These are phyloP conservation scores for Eucalyptus grandis DNA, from an alignment of 345 rosid genomes.

Conservation along the genomic window DNA sequence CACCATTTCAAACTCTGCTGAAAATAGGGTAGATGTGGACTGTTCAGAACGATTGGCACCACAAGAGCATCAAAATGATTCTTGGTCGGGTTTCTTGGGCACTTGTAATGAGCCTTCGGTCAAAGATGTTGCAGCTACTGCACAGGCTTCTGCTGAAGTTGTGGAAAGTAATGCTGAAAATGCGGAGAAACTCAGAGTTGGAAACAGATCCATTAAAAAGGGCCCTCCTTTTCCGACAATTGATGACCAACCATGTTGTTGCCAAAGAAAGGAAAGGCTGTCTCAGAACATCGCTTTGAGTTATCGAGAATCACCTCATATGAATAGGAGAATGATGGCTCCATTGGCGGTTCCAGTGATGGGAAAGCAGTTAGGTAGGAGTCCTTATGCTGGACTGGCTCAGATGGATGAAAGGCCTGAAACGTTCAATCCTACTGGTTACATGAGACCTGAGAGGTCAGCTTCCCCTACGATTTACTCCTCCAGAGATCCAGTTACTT, in stretches of 20 bases:
- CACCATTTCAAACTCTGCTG: slow-evolving; percentile 57
- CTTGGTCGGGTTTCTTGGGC: slow-evolving; percentile 12
- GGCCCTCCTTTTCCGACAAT: slow-evolving; percentile 24
- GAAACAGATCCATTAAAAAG: slow-evolving; percentile 21
- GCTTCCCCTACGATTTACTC: slow-evolving; percentile 2
- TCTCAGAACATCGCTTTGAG: slow-evolving; percentile 27
- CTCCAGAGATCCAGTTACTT: slow-evolving; percentile 3
- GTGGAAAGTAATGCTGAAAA: slow-evolving; percentile 6
- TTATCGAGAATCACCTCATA: slow-evolving; percentile 45
- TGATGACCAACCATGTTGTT: slow-evolving; percentile 69
- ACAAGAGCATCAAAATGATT: slow-evolving; percentile 16
- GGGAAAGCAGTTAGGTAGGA: slow-evolving; percentile 11
- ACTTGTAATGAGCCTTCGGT: slow-evolving; percentile 11
- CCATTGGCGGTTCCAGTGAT: slow-evolving; percentile 17
- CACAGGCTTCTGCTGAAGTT: background rate
- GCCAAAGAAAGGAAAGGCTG: slow-evolving; percentile 76
- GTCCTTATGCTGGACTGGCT: slow-evolving; percentile 2
- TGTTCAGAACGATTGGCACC: slow-evolving; percentile 13
- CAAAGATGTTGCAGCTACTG: slow-evolving; percentile 2
- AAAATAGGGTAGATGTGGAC: slow-evolving; percentile 19
- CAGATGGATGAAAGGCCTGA: slow-evolving; percentile 27
- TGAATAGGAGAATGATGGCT: slow-evolving; percentile 39
- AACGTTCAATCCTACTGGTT: background rate
- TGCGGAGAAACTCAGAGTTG: slow-evolving; percentile 19
- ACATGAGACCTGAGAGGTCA: slow-evolving; percentile 21